Evolutionary conservation across 768 basidiomycete species (phyloP), one percentile per base, ranked within the genome.

Genomic region (Boletus edulis): DNA sequence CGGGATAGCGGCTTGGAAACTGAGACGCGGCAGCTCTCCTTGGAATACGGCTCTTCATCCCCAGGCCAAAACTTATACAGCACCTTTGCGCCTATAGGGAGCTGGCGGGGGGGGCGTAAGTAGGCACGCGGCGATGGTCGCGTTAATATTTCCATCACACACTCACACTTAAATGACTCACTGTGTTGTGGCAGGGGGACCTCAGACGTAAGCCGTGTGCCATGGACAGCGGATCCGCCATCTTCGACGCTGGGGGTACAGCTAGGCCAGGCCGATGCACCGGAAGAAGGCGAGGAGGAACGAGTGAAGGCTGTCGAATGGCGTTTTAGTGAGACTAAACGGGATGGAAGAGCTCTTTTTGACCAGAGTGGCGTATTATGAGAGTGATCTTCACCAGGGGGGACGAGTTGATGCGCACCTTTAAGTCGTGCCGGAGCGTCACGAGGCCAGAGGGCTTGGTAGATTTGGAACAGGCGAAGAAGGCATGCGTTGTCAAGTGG

Each of bases 11-110:
- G 34, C 49, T 53, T 35, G 49, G 43, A n/a, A n/a, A 34, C 56
- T 9, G 55, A 42, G n/a, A 32, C 35, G 22, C 12, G 52, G 58
- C 42, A 47, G 56, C 54, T 59, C 56, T 62, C 67, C 61, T 63
- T 61, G 55, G 58, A 48, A 32, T 31, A 52, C 7, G 32, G 32
- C 7, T 50, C 46, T 38, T 69, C 69, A 24, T 69, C 69, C 54
- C 67, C 64, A 49, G 68, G 68, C 68, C 68, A 71, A 57, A 69
- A 69, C 2, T 59, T 56, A 32, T 72, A 67, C 22, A 65, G 24
- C 1, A 69, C 71, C 57, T 66, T 69, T 4, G 60, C 48, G 29
- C 68, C 68, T 51, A 71, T 61, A 9, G 54, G 45, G 18, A 64
- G 67, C 67, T 69, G 45, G 32, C 18, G 27, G 22, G 27, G 17